phyloP scores from a whole-genome alignment of 2,329 filamentous ascomycete species.

The Penicillium sp. region DNA sequence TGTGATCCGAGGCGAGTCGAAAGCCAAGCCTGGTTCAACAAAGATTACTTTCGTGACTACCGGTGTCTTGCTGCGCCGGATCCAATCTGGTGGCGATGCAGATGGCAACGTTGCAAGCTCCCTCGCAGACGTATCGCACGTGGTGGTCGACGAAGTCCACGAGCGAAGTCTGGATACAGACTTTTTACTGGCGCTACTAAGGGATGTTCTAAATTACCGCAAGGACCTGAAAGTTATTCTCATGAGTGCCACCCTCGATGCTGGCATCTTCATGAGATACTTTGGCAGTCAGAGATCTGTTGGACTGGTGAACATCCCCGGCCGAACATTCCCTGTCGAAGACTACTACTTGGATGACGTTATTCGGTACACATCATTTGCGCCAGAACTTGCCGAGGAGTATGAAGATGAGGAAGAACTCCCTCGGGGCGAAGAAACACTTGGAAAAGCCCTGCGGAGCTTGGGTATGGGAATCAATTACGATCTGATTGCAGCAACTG shows the following conservation, averaged over 20 bases:
- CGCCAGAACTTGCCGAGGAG: slow-evolving; percentile 38
- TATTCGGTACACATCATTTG: slow-evolving; percentile 74
- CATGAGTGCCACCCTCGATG: slow-evolving; percentile 96
- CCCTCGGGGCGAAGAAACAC: slow-evolving; percentile 46
- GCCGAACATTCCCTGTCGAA: slow-evolving; percentile 83
- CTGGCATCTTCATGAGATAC: slow-evolving; percentile 78
- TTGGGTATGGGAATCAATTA: slow-evolving; percentile 89
- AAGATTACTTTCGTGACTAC: slow-evolving; percentile 96
- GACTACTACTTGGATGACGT: slow-evolving; percentile 91
- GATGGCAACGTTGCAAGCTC: slow-evolving; percentile 78
- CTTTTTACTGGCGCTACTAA: slow-evolving; percentile 82
- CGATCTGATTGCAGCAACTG: slow-evolving; percentile 75
- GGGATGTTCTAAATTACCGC: slow-evolving; percentile 72
- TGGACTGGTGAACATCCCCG: slow-evolving; percentile 80
- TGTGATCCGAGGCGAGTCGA: slow-evolving; percentile 85
- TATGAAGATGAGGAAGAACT: slow-evolving; percentile 44
- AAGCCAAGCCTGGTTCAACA: slow-evolving; percentile 66
- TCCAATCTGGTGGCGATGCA: slow-evolving; percentile 85
- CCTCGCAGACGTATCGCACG: slow-evolving; percentile 85
- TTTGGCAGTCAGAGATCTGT: slow-evolving; percentile 72
- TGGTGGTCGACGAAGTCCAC: slow-evolving; percentile 96
- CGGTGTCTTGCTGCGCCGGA: slow-evolving; percentile 80
- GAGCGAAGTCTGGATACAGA: slow-evolving; percentile 94
- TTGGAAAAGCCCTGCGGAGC: slow-evolving; percentile 70
- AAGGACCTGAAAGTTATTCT: slow-evolving; percentile 84